phyloP scores from a whole-genome alignment of 371 early-diverging fungal genomes.

The Apophysomyces ossiformis region DNA sequence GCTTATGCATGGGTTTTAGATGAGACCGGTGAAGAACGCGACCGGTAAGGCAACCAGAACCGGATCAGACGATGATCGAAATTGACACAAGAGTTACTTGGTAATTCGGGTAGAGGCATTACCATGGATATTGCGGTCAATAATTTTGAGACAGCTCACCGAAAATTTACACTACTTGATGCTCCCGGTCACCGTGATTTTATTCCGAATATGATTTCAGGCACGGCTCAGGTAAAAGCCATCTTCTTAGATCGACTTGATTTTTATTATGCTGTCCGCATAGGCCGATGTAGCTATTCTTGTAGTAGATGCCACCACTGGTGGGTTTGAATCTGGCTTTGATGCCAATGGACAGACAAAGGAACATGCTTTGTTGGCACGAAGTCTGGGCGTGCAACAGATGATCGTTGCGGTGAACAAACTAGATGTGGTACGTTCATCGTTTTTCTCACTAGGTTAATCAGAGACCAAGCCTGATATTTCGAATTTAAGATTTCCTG shows the following conservation, averaged over 20 bases:
- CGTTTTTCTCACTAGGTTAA: constrained; percentile 3
- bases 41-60: constrained; percentile 48
- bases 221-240: constrained; percentile 80
- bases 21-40: constrained; percentile 91
- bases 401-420: constrained; percentile 94
- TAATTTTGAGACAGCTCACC: constrained; percentile 83
- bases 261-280: not conserved
- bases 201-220: constrained; percentile 99
- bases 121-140: constrained; percentile 96
- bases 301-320: constrained; percentile 90
- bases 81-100: not conserved
- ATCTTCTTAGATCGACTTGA: not conserved
- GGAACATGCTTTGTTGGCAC: constrained; percentile 92
- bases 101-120: constrained; percentile 73
- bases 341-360: constrained; percentile 96
- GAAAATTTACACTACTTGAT: constrained; percentile 88
- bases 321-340: constrained; percentile 98
- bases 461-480: not conserved
- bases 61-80: too few relatives aligned
- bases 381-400: constrained; percentile 88
- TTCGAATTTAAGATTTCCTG: constrained; percentile 63
- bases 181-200: constrained; percentile 99
- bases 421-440: constrained; percentile 70
- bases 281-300: constrained; percentile 94
- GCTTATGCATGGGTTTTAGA: constrained; percentile 97